These are phyloP conservation scores for Leccinum variabile DNA, from an alignment of 1,284 basidiomycete species.

Conservation along the genomic window DNA sequence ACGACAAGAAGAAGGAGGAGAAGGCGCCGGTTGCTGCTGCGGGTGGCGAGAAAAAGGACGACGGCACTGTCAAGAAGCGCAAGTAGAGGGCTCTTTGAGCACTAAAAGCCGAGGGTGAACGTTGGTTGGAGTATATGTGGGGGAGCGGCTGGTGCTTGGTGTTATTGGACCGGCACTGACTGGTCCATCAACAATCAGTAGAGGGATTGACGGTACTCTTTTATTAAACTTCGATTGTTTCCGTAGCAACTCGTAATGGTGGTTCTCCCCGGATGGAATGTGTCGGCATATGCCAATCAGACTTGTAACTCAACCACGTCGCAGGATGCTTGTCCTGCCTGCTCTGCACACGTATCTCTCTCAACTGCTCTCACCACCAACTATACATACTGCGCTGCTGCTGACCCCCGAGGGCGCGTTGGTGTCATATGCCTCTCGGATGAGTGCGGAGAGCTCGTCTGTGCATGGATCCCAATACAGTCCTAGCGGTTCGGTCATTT, in stretches of 20 bases:
- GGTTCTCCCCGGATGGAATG: slow-evolving; percentile 11
- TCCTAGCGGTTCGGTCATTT: slow-evolving; percentile 8
- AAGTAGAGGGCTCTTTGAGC: slow-evolving; percentile 24
- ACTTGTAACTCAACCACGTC: slow-evolving; percentile 7
- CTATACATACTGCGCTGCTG: slow-evolving; percentile 33
- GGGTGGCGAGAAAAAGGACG: slow-evolving; percentile 61
- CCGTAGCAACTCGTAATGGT: slow-evolving; percentile 28
- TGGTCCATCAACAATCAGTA: background rate
- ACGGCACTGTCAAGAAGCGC: slow-evolving; percentile 33
- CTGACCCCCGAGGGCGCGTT: slow-evolving; percentile 34
- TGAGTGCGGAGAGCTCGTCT: slow-evolving; percentile 9
- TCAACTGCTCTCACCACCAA: slow-evolving; percentile 33
- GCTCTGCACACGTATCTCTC: slow-evolving; percentile 29
- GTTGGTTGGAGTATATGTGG: slow-evolving; percentile 15
- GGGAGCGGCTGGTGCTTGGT: slow-evolving; percentile 2
- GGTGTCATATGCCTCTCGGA: slow-evolving; percentile 35
- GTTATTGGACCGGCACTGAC: background rate
- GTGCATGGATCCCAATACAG: slow-evolving; percentile 12
- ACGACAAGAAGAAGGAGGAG: slow-evolving; percentile 68
- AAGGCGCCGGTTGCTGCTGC: slow-evolving; percentile 66
- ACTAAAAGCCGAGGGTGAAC: slow-evolving; percentile 7
- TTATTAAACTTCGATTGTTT: slow-evolving; percentile 21
- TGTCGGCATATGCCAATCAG: slow-evolving; percentile 8
- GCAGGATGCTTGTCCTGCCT: slow-evolving; percentile 33
- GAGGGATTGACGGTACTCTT: slow-evolving; percentile 4